Evolutionary conservation across 805 yeast species (phyloP).

Genomic region (Lachancea mirantina): DNA sequence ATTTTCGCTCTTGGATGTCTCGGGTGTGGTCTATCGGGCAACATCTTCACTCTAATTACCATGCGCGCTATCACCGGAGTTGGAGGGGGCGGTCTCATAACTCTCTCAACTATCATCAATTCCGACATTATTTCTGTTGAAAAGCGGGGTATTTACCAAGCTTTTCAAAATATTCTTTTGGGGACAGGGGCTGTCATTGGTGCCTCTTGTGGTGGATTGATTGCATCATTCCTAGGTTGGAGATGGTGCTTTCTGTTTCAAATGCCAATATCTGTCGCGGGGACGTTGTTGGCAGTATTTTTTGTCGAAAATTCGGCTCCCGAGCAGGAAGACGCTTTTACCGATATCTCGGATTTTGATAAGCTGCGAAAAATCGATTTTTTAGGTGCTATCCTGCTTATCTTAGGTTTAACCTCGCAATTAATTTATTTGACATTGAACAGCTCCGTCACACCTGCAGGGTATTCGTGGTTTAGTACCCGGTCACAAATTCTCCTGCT

Average conservation of each 20-base stretch:
- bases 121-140: conserved; percentile 50
- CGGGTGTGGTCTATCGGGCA: conserved; percentile 35
- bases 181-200: conserved; percentile 40
- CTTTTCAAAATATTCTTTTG: conserved; percentile 43
- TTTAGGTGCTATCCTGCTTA: conserved; percentile 30
- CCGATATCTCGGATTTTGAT: not conserved
- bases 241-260: conserved; percentile 35
- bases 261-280: conserved; percentile 29
- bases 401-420: conserved; percentile 30
- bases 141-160: conserved; percentile 40
- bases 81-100: conserved; percentile 51
- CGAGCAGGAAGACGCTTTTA: conserved; percentile 24
- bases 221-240: conserved; percentile 35
- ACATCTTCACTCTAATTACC: conserved; percentile 39
- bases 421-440: conserved; percentile 16
- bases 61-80: conserved; percentile 52
- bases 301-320: too few species aligned
- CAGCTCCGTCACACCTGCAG: conserved; percentile 5
- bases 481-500: conserved; percentile 6
- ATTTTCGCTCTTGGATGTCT: conserved; percentile 41
- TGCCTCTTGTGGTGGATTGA: conserved; percentile 34
- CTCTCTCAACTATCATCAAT: conserved; percentile 45
- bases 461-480: conserved; percentile 9
- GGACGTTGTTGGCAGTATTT: conserved; percentile 25
- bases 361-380: conserved; percentile 29